A percentile compares a stretch with the other conserved stretches of the same genome.
Conservation (phyloP, 352 stramenopile species). For the Globisporangium abappressorium region DNA sequence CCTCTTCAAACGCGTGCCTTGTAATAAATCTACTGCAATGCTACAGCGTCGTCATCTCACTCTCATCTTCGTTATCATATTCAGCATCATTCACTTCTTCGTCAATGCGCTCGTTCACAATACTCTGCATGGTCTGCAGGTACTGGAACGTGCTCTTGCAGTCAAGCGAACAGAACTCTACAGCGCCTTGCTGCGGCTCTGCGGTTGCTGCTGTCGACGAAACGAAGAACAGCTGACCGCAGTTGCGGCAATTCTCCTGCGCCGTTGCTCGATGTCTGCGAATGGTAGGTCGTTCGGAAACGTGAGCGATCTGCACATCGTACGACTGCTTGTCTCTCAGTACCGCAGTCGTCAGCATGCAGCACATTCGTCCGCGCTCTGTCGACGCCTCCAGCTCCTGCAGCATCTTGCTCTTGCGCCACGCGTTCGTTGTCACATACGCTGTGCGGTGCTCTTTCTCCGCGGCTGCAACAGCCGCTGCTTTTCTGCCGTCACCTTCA, state of each 20-base stretch:
- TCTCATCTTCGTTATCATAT: neutral
- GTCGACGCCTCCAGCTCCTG: conserved; percentile 37
- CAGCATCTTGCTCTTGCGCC: conserved; percentile 38
- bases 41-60: neutral
- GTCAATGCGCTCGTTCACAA: conserved; percentile 29
- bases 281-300: neutral
- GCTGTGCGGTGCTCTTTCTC: conserved; percentile 4
- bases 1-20: neutral
- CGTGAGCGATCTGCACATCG: conserved; percentile 9
- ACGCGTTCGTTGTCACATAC: conserved; percentile 21
- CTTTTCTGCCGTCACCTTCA: neutral
- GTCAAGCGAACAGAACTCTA: conserved; percentile 56
- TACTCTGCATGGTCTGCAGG: conserved; percentile 34
- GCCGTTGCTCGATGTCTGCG: conserved; percentile 23
- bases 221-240: conserved; percentile 43
- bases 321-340: conserved; percentile 7
- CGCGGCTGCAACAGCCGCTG: neutral
- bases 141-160: conserved; percentile 65
- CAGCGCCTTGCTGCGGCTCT: conserved; percentile 13
- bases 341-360: conserved; percentile 10
- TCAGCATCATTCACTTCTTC: neutral
- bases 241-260: conserved; percentile 54
- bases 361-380: neutral
- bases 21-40: neutral
- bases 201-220: conserved; percentile 20